Evolutionary conservation across 495 filamentous ascomycete genomes (phyloP).

Genomic region (Xylaria scruposa): DNA sequence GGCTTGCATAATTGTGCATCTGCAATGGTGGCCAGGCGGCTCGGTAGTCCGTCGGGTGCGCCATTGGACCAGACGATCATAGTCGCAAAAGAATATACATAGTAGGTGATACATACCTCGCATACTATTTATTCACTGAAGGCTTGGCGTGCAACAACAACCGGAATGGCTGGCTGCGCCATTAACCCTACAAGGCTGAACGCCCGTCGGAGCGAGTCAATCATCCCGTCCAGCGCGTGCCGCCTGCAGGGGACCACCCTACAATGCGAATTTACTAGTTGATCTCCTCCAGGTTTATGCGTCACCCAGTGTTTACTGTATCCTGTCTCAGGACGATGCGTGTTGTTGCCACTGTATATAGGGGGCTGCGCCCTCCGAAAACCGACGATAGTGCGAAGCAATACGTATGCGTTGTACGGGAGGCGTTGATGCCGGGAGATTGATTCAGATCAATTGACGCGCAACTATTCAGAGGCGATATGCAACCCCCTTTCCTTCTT

Average conservation of each 20-base stretch:
- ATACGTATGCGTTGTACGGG: not conserved
- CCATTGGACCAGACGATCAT: slow-evolving; percentile 8
- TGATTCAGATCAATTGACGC: not conserved
- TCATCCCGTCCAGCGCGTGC: slow-evolving; percentile 2
- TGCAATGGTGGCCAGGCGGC: slow-evolving; percentile 8
- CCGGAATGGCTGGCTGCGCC: slow-evolving; percentile 5
- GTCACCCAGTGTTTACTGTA: not conserved
- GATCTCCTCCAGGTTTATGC: not conserved
- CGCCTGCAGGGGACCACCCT: slow-evolving; percentile 15
- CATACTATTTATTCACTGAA: not conserved
- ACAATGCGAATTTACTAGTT: not conserved
- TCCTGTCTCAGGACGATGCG: not conserved
- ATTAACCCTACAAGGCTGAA: slow-evolving; percentile 29
- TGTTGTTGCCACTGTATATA: slow-evolving; percentile 12
- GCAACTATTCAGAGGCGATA: slow-evolving; percentile 14
- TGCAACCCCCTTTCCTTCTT: slow-evolving; percentile 11
- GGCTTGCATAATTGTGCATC: slow-evolving; percentile 3
- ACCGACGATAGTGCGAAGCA: not conserved
- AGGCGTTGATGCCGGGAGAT: slow-evolving; percentile 3
- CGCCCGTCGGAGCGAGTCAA: slow-evolving; percentile 7
- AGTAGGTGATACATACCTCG: not conserved
- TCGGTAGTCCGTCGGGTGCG: slow-evolving; percentile 12
- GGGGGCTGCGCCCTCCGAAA: slow-evolving; percentile 11
- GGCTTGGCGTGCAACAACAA: slow-evolving; percentile 23
- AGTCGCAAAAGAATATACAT: not conserved